Conservation (phyloP, 2,329 filamentous ascomycete species). For the Fusarium oxysporum region DNA sequence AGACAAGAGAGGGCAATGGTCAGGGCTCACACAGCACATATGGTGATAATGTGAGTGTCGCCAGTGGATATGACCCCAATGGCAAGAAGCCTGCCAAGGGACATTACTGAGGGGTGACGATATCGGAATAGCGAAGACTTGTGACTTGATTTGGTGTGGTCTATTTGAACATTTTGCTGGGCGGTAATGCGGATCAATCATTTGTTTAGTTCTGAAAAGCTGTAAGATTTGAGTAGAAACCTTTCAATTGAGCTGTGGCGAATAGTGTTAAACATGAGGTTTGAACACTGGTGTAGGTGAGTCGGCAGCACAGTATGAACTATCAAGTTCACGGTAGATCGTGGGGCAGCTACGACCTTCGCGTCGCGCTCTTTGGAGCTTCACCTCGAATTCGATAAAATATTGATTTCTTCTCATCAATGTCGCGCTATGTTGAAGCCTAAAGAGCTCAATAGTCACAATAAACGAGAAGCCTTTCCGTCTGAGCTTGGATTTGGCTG, state of each 20-base stretch:
- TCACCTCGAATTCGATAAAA: slow-evolving; percentile 3
- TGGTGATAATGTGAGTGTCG: slow-evolving; percentile 45
- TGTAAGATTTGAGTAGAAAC: background rate
- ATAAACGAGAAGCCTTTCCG: background rate
- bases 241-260: background rate
- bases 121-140: slow-evolving; percentile 2
- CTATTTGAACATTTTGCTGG: background rate
- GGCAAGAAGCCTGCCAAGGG: slow-evolving; percentile 50
- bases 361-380: slow-evolving; percentile 34
- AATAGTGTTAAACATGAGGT: background rate
- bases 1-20: slow-evolving; percentile 40
- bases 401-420: background rate
- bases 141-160: slow-evolving; percentile 17
- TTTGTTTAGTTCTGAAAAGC: background rate
- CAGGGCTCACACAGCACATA: slow-evolving; percentile 43
- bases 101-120: slow-evolving; percentile 20
- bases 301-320: slow-evolving; percentile 1
- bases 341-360: slow-evolving; percentile 38
- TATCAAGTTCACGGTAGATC: slow-evolving; percentile 25
- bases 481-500: slow-evolving; percentile 12
- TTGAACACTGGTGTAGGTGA: background rate
- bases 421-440: slow-evolving; percentile 11
- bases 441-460: background rate
- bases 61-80: slow-evolving; percentile 44
- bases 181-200: slow-evolving; percentile 4